Conservation (phyloP, 305 asterid species). For the Fraxinus velutina region DNA sequence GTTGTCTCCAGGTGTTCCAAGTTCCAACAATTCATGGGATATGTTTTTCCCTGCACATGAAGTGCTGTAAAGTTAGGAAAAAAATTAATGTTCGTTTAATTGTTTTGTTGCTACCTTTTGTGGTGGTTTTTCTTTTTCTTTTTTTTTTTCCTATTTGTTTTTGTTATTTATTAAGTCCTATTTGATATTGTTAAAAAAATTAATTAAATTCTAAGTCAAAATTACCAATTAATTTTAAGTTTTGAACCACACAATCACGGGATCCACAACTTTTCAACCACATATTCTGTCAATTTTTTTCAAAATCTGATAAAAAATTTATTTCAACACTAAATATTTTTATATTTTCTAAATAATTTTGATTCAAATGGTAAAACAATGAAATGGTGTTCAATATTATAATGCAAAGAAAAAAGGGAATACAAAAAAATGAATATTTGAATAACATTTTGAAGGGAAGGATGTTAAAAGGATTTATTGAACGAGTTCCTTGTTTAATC, state of each 20-base stretch:
- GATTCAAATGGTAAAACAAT: not conserved
- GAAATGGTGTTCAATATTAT: not conserved
- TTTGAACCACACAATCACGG: not conserved
- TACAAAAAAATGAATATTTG: not conserved
- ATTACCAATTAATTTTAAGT: no score
- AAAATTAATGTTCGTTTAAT: not conserved
- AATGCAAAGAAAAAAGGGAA: not conserved
- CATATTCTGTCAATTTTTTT: not conserved
- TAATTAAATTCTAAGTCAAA: no score
- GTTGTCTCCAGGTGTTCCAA: slow-evolving; percentile 4
- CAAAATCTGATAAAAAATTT: no score
- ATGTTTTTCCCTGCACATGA: not conserved
- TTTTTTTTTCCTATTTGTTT: not conserved
- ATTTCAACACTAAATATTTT: not conserved
- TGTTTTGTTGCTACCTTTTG: not conserved
- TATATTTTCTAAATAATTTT: not conserved
- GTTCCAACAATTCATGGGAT: not conserved
- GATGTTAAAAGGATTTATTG: not conserved
- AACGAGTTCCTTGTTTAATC: not conserved
- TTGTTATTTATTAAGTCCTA: not conserved
- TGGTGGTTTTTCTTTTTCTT: not conserved
- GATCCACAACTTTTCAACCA: not conserved
- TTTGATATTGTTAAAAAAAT: not conserved
- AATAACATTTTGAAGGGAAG: not conserved
- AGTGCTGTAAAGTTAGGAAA: not conserved